These are phyloP conservation scores for Aspergillus persii DNA, from an alignment of 2,329 filamentous ascomycete species.

Conservation along the genomic window DNA sequence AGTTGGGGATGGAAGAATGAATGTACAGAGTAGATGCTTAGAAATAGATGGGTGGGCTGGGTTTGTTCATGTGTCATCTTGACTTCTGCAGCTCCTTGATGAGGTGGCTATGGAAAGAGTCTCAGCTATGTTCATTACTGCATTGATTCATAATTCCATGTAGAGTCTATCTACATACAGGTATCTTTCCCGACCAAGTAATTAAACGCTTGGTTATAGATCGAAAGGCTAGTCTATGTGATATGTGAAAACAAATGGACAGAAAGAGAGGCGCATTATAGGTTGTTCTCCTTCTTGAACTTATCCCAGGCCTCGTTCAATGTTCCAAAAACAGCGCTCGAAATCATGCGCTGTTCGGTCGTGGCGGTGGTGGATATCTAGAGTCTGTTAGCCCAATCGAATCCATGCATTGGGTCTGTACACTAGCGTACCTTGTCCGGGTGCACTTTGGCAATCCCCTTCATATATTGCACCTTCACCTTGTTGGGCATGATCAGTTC, in stretches of 20 bases:
- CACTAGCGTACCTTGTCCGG: conserved; percentile 81
- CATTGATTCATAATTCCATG: neutral
- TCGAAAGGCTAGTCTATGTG: conserved; percentile 2
- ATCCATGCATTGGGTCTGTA: conserved; percentile 3
- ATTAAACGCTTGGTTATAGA: neutral
- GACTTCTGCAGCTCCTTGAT: no score
- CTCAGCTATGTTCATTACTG: neutral
- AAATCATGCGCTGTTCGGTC: conserved; percentile 66
- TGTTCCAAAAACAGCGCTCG: conserved; percentile 62
- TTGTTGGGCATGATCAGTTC: conserved; percentile 90
- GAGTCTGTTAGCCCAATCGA: no score
- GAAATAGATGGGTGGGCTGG: no score
- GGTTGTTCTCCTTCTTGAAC: conserved; percentile 62
- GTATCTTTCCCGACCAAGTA: neutral
- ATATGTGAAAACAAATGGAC: conserved; percentile 5
- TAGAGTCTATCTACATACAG: neutral
- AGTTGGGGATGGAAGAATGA: neutral
- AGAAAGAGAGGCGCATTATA: conserved; percentile 34
- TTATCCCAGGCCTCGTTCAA: conserved; percentile 69
- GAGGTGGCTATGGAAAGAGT: no score
- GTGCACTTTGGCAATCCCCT: conserved; percentile 97
- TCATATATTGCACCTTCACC: conserved; percentile 98
- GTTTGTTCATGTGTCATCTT: no score
- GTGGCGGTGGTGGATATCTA: conserved; percentile 63
- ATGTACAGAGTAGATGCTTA: neutral